Conservation (phyloP, 2,329 filamentous ascomycete genomes). For the Lojkania enalia region DNA sequence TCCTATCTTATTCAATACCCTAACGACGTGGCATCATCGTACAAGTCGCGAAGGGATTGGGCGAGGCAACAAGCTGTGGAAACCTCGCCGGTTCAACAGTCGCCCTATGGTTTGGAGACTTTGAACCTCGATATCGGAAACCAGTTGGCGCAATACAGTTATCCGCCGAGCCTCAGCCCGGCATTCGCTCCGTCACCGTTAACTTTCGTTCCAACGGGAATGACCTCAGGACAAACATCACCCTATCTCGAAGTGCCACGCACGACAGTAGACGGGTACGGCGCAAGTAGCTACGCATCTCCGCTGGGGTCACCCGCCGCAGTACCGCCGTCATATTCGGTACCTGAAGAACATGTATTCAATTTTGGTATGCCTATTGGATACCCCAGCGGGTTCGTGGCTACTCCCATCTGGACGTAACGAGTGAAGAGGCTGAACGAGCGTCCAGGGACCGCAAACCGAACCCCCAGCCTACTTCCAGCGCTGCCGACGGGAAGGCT, state of each 20-base stretch:
- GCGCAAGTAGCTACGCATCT: conserved; percentile 38
- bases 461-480: conserved; percentile 31
- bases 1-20: conserved; percentile 53
- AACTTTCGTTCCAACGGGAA: conserved; percentile 42
- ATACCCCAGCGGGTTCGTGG: conserved; percentile 50
- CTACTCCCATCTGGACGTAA: conserved; percentile 48
- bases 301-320: conserved; percentile 43
- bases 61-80: conserved; percentile 40
- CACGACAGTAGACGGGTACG: conserved; percentile 36
- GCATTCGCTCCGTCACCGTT: conserved; percentile 54
- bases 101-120: conserved; percentile 42
- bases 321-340: conserved; percentile 38
- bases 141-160: conserved; percentile 47
- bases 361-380: conserved; percentile 46
- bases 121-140: conserved; percentile 46
- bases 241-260: conserved; percentile 53
- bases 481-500: conserved; percentile 20
- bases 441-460: conserved; percentile 44
- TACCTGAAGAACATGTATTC: conserved; percentile 46
- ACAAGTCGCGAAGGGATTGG: conserved; percentile 48
- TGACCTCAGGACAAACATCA: conserved; percentile 40
- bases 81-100: conserved; percentile 39
- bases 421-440: conserved; percentile 45
- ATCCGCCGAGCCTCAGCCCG: conserved; percentile 52
- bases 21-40: conserved; percentile 47